A percentile compares a stretch with the other conserved stretches of the same genome.
These are phyloP conservation scores for Pezicula radicicola DNA, from an alignment of 2,329 filamentous ascomycete genomes.

Conservation along the genomic window DNA sequence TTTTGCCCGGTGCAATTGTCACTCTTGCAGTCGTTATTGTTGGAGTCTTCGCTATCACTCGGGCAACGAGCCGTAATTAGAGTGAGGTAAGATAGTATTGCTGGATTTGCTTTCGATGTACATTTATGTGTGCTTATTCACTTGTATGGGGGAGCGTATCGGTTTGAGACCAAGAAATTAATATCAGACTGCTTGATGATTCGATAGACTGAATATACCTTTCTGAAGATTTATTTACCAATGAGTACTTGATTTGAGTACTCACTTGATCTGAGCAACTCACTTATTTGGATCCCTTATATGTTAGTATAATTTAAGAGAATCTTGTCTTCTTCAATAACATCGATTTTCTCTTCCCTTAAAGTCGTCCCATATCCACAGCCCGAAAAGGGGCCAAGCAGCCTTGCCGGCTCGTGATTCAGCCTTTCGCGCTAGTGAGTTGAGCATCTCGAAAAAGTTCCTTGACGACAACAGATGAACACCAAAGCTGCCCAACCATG, in stretches of 20 bases:
- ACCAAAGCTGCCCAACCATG: conserved; percentile 38
- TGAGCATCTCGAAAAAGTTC: conserved; percentile 24
- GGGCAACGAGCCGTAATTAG: conserved; percentile 49
- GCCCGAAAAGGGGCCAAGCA: neutral
- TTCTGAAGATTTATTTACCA: too few species aligned
- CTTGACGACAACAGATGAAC: conserved; percentile 9
- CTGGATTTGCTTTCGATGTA: conserved; percentile 12
- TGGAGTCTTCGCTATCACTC: conserved; percentile 85
- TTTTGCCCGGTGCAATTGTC: conserved; percentile 91
- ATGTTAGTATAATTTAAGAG: too few species aligned
- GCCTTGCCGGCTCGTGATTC: conserved; percentile 4
- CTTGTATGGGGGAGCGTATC: neutral
- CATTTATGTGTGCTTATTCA: conserved; percentile 5
- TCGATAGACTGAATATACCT: too few species aligned
- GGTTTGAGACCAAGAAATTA: neutral
- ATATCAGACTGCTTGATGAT: too few species aligned
- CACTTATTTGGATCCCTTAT: too few species aligned
- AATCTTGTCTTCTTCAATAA: too few species aligned
- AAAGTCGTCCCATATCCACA: neutral
- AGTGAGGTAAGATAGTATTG: conserved; percentile 5
- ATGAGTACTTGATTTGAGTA: too few species aligned
- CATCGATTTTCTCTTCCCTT: too few species aligned
- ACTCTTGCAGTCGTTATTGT: conserved; percentile 93
- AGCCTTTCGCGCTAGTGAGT: conserved; percentile 12
- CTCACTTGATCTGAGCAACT: too few species aligned